A percentile compares a stretch with the other conserved stretches of the same genome.
phyloP scores from a whole-genome alignment of 2,329 filamentous ascomycete species.

The Botrytis fabae region DNA sequence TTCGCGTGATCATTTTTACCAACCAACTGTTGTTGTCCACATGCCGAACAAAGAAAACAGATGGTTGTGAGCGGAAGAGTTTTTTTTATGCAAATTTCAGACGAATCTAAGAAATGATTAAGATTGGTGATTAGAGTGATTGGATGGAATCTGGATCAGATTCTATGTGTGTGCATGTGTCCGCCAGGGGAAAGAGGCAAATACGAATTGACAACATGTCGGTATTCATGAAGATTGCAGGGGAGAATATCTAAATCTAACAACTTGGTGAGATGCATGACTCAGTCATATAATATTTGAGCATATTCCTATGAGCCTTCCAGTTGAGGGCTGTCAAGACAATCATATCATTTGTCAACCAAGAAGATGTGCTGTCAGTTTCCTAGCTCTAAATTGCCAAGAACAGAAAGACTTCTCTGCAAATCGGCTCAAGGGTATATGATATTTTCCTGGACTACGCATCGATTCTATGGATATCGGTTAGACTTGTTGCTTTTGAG shows the following conservation, averaged over 20 bases:
- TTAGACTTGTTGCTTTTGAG: background rate
- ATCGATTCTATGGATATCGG: background rate
- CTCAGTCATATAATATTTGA: background rate
- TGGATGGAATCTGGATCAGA: background rate
- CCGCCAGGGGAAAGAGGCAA: background rate
- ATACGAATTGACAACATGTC: background rate
- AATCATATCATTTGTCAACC: background rate
- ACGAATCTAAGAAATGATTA: background rate
- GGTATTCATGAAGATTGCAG: background rate
- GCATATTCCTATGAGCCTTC: background rate
- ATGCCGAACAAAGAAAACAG: background rate
- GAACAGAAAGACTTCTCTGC: no score
- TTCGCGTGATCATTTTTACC: background rate
- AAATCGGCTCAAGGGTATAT: background rate
- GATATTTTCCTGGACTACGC: background rate
- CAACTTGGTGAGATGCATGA: background rate
- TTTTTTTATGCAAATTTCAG: background rate
- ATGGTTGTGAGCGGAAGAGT: background rate
- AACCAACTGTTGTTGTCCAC: background rate
- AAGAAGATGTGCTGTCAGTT: no score
- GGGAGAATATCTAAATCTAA: background rate
- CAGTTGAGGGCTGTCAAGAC: background rate
- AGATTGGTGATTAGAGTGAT: background rate
- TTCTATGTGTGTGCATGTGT: background rate
- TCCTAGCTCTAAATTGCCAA: no score